A percentile compares a stretch with the other conserved stretches of the same genome.
Evolutionary conservation across 2,329 filamentous ascomycete species (phyloP).

Genomic region (Fusarium sp.): DNA sequence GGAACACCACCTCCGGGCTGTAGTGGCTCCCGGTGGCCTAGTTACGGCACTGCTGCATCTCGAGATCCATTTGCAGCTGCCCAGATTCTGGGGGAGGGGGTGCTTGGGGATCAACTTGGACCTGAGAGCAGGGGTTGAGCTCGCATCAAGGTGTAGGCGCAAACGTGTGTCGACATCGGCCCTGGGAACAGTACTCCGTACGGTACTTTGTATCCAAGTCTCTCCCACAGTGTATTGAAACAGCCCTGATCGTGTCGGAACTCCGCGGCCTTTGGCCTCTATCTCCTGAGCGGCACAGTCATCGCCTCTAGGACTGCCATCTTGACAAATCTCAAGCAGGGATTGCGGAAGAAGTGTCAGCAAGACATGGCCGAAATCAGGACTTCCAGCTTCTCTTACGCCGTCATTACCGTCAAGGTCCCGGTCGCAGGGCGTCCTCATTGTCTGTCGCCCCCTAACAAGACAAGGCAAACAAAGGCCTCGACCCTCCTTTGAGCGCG

Average conservation of each 20-base stretch:
- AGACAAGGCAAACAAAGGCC: slow-evolving; percentile 14
- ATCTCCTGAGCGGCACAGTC: neutral
- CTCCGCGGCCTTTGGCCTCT: neutral
- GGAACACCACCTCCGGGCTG: slow-evolving; percentile 33
- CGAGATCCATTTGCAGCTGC: slow-evolving; percentile 31
- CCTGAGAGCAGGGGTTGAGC: slow-evolving; percentile 17
- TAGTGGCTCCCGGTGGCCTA: neutral
- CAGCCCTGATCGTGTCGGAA: neutral
- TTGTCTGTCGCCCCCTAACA: neutral
- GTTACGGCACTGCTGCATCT: slow-evolving; percentile 36
- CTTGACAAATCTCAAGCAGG: slow-evolving; percentile 3
- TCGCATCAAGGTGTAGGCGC: neutral
- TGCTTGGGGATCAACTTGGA: slow-evolving; percentile 16
- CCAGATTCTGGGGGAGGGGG: slow-evolving; percentile 25
- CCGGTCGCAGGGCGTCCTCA: slow-evolving; percentile 13
- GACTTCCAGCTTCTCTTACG: neutral
- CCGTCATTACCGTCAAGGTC: slow-evolving; percentile 5
- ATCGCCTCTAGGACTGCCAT: neutral
- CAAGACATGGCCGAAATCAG: slow-evolving; percentile 14
- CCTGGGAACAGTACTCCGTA: neutral
- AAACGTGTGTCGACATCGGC: neutral
- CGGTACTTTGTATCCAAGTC: slow-evolving; percentile 18
- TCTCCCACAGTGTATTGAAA: slow-evolving; percentile 28
- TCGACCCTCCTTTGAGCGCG: slow-evolving; percentile 8
- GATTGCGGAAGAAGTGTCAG: slow-evolving; percentile 23